A percentile compares a stretch with the other conserved stretches of the same genome.
These are phyloP conservation scores for Boletus eberwhitei DNA, from an alignment of 768 basidiomycete genomes.

Conservation along the genomic window DNA sequence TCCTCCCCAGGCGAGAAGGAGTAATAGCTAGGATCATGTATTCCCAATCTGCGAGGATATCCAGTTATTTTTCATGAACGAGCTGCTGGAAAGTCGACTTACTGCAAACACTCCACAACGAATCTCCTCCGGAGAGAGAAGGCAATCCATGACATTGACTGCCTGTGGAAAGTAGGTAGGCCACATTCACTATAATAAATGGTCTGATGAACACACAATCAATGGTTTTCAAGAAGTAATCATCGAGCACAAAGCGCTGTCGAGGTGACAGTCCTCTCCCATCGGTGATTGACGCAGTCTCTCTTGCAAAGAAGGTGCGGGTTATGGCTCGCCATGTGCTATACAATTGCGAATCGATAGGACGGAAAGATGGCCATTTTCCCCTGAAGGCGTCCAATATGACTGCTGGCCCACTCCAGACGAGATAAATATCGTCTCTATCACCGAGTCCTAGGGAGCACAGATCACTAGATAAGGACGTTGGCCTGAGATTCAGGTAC, in stretches of 20 bases:
- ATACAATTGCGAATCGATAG: slow-evolving; percentile 1
- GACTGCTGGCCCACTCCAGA: slow-evolving; percentile 14
- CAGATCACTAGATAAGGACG: not conserved
- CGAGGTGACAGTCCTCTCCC: not conserved
- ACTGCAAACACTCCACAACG: slow-evolving; percentile 30
- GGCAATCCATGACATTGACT: slow-evolving; percentile 8
- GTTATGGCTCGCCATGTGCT: slow-evolving; percentile 10
- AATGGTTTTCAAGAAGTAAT: slow-evolving; percentile 17
- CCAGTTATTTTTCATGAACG: not conserved
- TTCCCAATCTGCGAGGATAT: slow-evolving; percentile 15
- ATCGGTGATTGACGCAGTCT: not conserved
- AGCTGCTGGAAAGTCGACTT: slow-evolving; percentile 3
- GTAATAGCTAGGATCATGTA: slow-evolving; percentile 8
- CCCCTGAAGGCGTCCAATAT: slow-evolving; percentile 8
- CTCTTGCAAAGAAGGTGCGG: not conserved
- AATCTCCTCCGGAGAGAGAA: slow-evolving; percentile 10
- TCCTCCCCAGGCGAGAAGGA: not conserved
- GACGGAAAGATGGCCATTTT: slow-evolving; percentile 5
- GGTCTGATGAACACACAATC: slow-evolving; percentile 18
- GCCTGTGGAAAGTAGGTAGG: not conserved
- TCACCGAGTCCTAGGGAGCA: not conserved
- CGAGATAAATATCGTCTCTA: slow-evolving; percentile 6
- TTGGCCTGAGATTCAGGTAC: not conserved
- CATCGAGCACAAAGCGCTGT: slow-evolving; percentile 20
- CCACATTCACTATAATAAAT: not conserved